These are phyloP conservation scores for Lactarius indigo DNA, from an alignment of 768 basidiomycete genomes.

Conservation along the genomic window DNA sequence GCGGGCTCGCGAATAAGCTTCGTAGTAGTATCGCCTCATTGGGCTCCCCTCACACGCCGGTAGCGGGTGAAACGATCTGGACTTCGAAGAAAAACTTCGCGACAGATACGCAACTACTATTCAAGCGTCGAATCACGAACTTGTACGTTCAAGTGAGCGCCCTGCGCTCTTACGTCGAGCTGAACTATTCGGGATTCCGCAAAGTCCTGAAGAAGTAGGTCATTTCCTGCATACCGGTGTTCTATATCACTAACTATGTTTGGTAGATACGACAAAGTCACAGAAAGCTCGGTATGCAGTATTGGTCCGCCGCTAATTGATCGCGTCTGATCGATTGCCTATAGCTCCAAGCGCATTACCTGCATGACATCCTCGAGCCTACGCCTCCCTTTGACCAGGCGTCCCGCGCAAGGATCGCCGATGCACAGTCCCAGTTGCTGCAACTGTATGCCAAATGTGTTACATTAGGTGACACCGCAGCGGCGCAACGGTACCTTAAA, in stretches of 20 bases:
- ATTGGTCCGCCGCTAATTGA: not conserved
- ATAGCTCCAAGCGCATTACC: slow-evolving; percentile 76
- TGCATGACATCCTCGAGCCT: slow-evolving; percentile 65
- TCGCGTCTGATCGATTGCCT: slow-evolving; percentile 4
- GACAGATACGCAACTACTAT: slow-evolving; percentile 75
- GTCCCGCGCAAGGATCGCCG: slow-evolving; percentile 60
- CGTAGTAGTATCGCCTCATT: slow-evolving; percentile 43
- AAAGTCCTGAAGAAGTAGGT: slow-evolving; percentile 93
- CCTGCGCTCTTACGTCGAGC: slow-evolving; percentile 81
- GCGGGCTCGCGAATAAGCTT: slow-evolving; percentile 39
- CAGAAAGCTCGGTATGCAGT: slow-evolving; percentile 53
- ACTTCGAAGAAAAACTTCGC: slow-evolving; percentile 76
- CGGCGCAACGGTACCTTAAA: slow-evolving; percentile 78
- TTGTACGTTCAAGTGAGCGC: slow-evolving; percentile 75
- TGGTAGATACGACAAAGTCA: slow-evolving; percentile 92
- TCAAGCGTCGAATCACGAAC: slow-evolving; percentile 84
- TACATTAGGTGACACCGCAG: slow-evolving; percentile 59
- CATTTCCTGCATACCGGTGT: slow-evolving; percentile 2
- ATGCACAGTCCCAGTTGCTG: slow-evolving; percentile 54
- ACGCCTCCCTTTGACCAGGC: slow-evolving; percentile 63
- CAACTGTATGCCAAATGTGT: slow-evolving; percentile 85
- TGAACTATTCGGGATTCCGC: slow-evolving; percentile 90
- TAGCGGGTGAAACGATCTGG: slow-evolving; percentile 59
- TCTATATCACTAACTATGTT: slow-evolving; percentile 13
- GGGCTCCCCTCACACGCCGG: slow-evolving; percentile 48